Conservation (phyloP, 2,329 filamentous ascomycete genomes). For the Paraphaeosphaeria minitans region DNA sequence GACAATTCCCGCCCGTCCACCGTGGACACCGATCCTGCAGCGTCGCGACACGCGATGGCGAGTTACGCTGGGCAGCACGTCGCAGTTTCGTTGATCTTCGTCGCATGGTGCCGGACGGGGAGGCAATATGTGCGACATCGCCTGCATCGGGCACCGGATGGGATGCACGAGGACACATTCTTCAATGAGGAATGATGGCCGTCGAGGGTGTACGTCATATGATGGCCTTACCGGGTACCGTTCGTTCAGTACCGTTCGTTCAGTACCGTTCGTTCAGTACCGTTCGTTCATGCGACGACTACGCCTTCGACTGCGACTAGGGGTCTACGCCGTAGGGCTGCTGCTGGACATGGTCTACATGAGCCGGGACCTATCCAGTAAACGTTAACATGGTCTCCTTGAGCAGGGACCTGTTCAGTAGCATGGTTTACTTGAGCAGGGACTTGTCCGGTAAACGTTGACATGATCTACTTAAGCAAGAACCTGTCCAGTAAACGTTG, state of each 20-base stretch:
- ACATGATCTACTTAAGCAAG: too few relatives aligned
- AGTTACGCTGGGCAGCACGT: neutral
- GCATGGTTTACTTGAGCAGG: too few relatives aligned
- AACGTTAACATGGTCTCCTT: too few relatives aligned
- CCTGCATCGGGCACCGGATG: neutral
- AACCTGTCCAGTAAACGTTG: too few relatives aligned
- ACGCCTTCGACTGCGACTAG: neutral
- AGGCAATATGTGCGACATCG: neutral
- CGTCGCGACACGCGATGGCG: neutral
- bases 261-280: neutral
- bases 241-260: neutral
- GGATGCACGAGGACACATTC: neutral
- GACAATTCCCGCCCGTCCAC: neutral
- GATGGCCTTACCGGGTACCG: neutral
- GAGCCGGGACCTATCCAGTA: too few relatives aligned
- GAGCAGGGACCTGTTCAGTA: too few relatives aligned
- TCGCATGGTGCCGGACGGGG: neutral
- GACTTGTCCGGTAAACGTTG: too few relatives aligned
- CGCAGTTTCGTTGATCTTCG: slow-evolving; percentile 1
- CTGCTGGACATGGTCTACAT: too few relatives aligned
- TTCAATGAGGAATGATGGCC: neutral
- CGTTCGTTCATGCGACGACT: neutral
- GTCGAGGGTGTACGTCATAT: neutral
- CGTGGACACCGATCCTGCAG: neutral
- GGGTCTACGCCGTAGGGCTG: too few relatives aligned